Evolutionary conservation across 2,329 filamentous ascomycete species (phyloP).

Genomic region (Fusarium sororula): DNA sequence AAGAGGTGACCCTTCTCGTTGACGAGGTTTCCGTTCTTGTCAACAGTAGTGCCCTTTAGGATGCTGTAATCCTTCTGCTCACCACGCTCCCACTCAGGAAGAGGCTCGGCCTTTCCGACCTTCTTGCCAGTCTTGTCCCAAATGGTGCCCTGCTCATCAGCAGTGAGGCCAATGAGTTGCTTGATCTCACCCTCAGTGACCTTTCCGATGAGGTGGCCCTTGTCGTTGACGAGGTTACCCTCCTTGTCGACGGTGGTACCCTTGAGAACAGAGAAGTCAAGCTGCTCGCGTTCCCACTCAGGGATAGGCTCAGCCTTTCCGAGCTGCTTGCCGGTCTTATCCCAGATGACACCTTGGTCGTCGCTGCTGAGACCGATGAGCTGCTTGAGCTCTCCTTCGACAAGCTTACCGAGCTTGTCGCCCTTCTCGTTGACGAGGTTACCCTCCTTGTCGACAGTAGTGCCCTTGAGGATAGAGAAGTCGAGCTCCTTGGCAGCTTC

Average conservation of each 20-base stretch:
- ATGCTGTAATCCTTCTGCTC: constrained; percentile 35
- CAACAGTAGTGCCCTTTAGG: constrained; percentile 61
- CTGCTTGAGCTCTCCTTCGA: constrained; percentile 69
- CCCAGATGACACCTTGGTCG: constrained; percentile 73
- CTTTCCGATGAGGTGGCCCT: constrained; percentile 66
- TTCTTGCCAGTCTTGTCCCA: constrained; percentile 69
- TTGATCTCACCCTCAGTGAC: constrained; percentile 70
- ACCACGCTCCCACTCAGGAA: constrained; percentile 62
- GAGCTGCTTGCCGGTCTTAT: constrained; percentile 69
- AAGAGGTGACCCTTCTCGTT: constrained; percentile 63
- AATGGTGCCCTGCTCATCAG: constrained; percentile 74
- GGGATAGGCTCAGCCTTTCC: constrained; percentile 73
- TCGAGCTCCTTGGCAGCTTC: constrained; percentile 29
- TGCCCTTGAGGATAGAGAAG: constrained; percentile 31
- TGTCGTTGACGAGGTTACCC: constrained; percentile 64
- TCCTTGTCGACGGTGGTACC: constrained; percentile 68
- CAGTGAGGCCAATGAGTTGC: constrained; percentile 69
- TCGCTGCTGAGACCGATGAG: constrained; percentile 73
- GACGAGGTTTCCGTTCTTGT: constrained; percentile 67
- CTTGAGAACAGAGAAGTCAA: constrained; percentile 33
- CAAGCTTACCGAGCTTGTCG: constrained; percentile 67
- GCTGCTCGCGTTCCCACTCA: constrained; percentile 56
- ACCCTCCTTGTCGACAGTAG: constrained; percentile 58
- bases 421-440: constrained; percentile 65
- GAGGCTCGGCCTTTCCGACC: constrained; percentile 73